A percentile compares a stretch with the other conserved stretches of the same genome.
Evolutionary conservation across 306 rosid species (phyloP).

Genomic region (Acacia confusa): DNA sequence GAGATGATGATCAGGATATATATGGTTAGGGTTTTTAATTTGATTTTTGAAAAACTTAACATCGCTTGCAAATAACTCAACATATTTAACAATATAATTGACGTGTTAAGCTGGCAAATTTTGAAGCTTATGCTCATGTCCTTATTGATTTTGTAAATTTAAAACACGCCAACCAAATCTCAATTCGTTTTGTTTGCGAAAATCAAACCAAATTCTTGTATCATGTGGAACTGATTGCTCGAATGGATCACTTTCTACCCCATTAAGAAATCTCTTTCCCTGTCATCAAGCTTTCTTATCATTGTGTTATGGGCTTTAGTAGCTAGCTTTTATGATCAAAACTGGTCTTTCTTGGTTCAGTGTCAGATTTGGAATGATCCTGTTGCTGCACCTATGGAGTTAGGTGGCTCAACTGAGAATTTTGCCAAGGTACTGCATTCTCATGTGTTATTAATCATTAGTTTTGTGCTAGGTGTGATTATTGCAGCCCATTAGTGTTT

Average conservation of each 20-base stretch:
- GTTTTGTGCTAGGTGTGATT: conserved; percentile 9
- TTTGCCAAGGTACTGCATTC: conserved; percentile 52
- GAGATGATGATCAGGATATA: too few species aligned
- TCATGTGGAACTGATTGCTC: conserved; percentile 90
- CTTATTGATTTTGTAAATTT: neutral
- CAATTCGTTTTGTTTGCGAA: too few species aligned
- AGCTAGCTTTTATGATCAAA: conserved; percentile 21
- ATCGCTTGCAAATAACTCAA: neutral
- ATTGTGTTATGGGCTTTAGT: conserved; percentile 5
- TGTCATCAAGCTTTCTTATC: conserved; percentile 3
- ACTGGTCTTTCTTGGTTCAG: conserved; percentile 45
- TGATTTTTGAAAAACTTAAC: neutral
- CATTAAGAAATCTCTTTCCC: neutral
- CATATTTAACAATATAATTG: neutral
- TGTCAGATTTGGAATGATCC: conserved; percentile 84
- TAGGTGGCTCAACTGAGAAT: conserved; percentile 39
- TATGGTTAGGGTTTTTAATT: too few species aligned
- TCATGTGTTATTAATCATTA: neutral
- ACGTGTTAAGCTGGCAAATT: neutral
- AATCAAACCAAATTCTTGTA: conserved; percentile 52
- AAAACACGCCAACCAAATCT: too few species aligned
- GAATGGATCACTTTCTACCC: conserved; percentile 48
- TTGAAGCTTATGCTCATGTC: neutral
- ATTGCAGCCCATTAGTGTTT: conserved; percentile 69
- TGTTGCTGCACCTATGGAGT: conserved; percentile 45